These are phyloP conservation scores for Pseudopediastrum boryanum DNA, from an alignment of 139 green algal species.

Conservation along the genomic window DNA sequence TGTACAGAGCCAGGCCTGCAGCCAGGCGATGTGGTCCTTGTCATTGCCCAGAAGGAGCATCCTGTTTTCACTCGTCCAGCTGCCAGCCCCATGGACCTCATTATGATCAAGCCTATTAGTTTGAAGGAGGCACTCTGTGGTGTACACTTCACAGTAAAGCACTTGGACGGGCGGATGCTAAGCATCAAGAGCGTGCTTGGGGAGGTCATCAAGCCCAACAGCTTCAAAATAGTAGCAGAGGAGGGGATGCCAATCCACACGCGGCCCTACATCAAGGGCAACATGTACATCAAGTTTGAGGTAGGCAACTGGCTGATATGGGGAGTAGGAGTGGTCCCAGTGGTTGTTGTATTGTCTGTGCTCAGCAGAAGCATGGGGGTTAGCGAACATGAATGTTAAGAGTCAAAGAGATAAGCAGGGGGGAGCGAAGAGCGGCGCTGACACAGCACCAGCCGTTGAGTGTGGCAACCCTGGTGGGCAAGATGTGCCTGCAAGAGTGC, in stretches of 20 bases:
- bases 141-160: slow-evolving; percentile 75
- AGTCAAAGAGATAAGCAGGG: not conserved
- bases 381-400: not conserved
- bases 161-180: slow-evolving; percentile 89
- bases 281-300: slow-evolving; percentile 93
- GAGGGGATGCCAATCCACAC: slow-evolving; percentile 97
- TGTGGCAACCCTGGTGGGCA: no score
- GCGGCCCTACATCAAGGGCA: slow-evolving; percentile 91
- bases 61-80: slow-evolving; percentile 82
- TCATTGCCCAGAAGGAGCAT: slow-evolving; percentile 94
- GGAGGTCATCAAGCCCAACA: slow-evolving; percentile 93
- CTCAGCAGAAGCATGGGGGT: not conserved
- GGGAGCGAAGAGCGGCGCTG: not conserved
- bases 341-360: not conserved
- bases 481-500: no score
- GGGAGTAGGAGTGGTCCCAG: no score
- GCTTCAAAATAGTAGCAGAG: slow-evolving; percentile 76
- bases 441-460: not conserved
- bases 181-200: slow-evolving; percentile 66
- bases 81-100: slow-evolving; percentile 75
- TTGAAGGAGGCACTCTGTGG: slow-evolving; percentile 93
- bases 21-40: slow-evolving; percentile 95
- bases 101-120: slow-evolving; percentile 89
- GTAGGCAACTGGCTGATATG: slow-evolving; percentile 31
- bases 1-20: slow-evolving; percentile 83